Base-by-base conservation (phyloP, 192 early-diverging fungal species). In the Ambispora gerdemannii region DNA sequence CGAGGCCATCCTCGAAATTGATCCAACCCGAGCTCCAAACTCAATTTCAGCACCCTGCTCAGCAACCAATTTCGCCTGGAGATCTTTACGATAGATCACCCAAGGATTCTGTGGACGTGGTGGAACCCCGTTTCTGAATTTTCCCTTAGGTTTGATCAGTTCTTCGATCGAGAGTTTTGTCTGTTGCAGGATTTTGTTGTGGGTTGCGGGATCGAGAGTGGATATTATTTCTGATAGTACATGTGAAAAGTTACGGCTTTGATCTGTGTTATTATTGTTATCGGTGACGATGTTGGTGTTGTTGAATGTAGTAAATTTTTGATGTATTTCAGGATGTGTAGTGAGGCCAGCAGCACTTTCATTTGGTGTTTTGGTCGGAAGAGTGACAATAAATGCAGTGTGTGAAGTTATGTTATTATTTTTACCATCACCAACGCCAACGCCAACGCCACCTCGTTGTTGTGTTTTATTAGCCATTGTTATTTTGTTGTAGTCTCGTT, bases 71-170 rank as follows among this genome's bases (percentile, higher is more conserved):
- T 43, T 43, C 38, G 38, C 38, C 38, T 43, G 38, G 15, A 43
- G 38, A 43, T 58, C 55, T 58, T 58, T 58, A 30, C 55, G 55
- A 58, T 58, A 58, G 55, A 58, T 58, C 2, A 58, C 2, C 2
- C 28, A 58, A 13, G 55, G 55, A 4, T 58, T 58, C 6, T 58
- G 55, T 13, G 20, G 55, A 58, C 55, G 55, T 24, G 55, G 55
- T 30, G 55, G 53, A 20, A 24, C 20, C 13, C 28, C 55, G 24
- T 58, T 30, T 58, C 55, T 13, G 20, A 56, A 56, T 43, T 43
- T 43, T 6, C 38, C 38, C 15, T 43, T 43, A 10, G 38, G 38
- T 43, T 43, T 43, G 6, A 43, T 43, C 38, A 43, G 15, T 43
- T 43, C 38, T 43, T 43, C 38, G 38, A 43, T 43, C 38, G 38